Percentiles rank a stretch among this genome's conserved stretches.
Evolutionary conservation across 352 stramenopile species (phyloP).

Genomic region (Blastocystis sp.): DNA sequence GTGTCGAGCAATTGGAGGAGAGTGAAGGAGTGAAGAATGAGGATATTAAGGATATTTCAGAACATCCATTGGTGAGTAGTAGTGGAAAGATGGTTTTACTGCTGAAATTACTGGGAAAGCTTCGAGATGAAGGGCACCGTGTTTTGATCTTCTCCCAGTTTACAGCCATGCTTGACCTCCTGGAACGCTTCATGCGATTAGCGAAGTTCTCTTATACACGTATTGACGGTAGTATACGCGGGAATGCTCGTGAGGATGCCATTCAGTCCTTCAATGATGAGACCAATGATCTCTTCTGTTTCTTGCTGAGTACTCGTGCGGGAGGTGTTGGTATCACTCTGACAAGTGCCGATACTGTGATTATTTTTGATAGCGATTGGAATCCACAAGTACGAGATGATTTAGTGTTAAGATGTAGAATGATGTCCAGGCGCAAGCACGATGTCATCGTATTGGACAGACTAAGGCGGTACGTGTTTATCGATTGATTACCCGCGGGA

Average conservation of each 20-base stretch:
- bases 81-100: conserved; percentile 89
- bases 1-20: conserved; percentile 95
- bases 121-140: conserved; percentile 89
- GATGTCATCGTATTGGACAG: conserved; percentile 83
- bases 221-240: conserved; percentile 84
- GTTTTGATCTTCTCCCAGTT: conserved; percentile 99
- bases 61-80: conserved; percentile 79
- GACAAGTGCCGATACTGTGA: conserved; percentile 95
- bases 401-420: conserved; percentile 72
- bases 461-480: conserved; percentile 82
- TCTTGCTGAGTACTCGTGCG: conserved; percentile 94
- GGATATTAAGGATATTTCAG: conserved; percentile 33
- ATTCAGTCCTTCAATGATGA: conserved; percentile 94
- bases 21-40: conserved; percentile 60
- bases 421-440: conserved; percentile 81
- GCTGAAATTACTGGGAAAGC: conserved; percentile 92
- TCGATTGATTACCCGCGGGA: conserved; percentile 92
- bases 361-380: conserved; percentile 98
- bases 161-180: conserved; percentile 87
- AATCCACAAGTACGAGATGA: conserved; percentile 84
- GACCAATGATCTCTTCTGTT: conserved; percentile 92
- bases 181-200: conserved; percentile 83
- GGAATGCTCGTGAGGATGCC: conserved; percentile 82
- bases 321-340: conserved; percentile 96
- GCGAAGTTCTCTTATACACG: conserved; percentile 81